These are phyloP conservation scores for Stylonectria norvegica DNA, from an alignment of 2,329 filamentous ascomycete species.

Conservation along the genomic window DNA sequence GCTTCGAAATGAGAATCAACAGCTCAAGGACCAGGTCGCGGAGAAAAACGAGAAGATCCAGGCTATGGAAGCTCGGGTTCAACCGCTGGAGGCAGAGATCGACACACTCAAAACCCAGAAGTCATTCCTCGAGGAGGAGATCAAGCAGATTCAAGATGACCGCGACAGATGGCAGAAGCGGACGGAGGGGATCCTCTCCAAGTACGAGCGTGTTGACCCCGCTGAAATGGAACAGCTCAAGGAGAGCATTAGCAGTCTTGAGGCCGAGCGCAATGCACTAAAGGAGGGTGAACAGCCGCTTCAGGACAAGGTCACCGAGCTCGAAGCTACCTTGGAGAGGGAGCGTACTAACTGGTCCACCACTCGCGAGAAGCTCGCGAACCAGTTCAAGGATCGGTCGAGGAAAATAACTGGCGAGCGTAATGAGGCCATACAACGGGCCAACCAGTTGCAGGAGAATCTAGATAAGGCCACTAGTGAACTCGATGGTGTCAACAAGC, in stretches of 20 bases:
- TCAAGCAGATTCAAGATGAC: conserved; percentile 85
- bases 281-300: conserved; percentile 50
- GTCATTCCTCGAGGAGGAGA: conserved; percentile 78
- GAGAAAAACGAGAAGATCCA: conserved; percentile 74
- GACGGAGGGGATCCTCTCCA: conserved; percentile 90
- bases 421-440: conserved; percentile 50
- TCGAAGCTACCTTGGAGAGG: conserved; percentile 50
- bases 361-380: conserved; percentile 51
- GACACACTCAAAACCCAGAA: conserved; percentile 79
- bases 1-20: conserved; percentile 79
- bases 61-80: conserved; percentile 69
- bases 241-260: conserved; percentile 64
- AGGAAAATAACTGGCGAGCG: conserved; percentile 53
- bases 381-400: conserved; percentile 62
- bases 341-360: conserved; percentile 54
- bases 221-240: conserved; percentile 89
- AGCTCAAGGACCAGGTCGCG: conserved; percentile 70
- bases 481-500: conserved; percentile 47
- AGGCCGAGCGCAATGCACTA: conserved; percentile 60
- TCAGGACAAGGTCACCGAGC: conserved; percentile 51
- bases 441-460: conserved; percentile 49
- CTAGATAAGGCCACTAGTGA: conserved; percentile 51
- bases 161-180: conserved; percentile 94
- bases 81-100: conserved; percentile 78
- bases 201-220: conserved; percentile 92